Evolutionary conservation across 192 early-diverging fungal species (phyloP), one percentile per base, ranked within the genome.

Genomic region (Pilobolus umbonatus): DNA sequence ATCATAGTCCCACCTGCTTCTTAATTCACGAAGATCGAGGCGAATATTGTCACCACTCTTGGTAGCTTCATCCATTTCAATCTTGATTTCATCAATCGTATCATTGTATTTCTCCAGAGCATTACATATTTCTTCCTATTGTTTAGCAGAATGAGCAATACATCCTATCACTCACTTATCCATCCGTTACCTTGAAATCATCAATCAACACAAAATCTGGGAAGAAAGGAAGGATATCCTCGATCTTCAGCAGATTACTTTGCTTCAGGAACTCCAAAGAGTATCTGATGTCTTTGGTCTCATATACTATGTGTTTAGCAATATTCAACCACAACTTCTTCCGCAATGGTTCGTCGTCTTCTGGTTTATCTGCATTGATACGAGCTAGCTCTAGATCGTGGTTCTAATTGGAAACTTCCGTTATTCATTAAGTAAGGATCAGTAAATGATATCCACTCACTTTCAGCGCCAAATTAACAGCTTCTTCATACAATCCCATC

Each of bases 131-230:
- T 99, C 97, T 30, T 92, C 88, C 71, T 76, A 48, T 15, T 42
- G 4, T 7, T 38, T 38, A n/a, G n/a, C n/a, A n/a, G n/a, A 49
- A 24, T 48, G 25, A 14, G 24, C 19, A 45, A 45, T 21, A n/a
- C 0, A 29, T 22, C 17, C 8, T 44, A 30, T 2, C 28, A 34
- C 12, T 5, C 19, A 51, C 25, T 34, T 43, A 45, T 22, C 9
- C 1, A 4, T 9, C 26, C 8, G 11, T 34, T 65, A 76, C 73
- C 73, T 98, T 98, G 73, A 99, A 96, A 65, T 97, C 90, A 62
- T 99, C 92, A 66, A 99, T 98, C 0, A 91, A 77, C 1, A 94
- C 89, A 76, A 98, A 97, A 61, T 97, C 97, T 0, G 95, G 97
- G 68, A 99, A 99, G 64, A 89, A 95, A 1, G 91, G 93, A 54